phyloP scores from a whole-genome alignment of 202 grass and related monocot genomes.

The Alloteropsis angusta region DNA sequence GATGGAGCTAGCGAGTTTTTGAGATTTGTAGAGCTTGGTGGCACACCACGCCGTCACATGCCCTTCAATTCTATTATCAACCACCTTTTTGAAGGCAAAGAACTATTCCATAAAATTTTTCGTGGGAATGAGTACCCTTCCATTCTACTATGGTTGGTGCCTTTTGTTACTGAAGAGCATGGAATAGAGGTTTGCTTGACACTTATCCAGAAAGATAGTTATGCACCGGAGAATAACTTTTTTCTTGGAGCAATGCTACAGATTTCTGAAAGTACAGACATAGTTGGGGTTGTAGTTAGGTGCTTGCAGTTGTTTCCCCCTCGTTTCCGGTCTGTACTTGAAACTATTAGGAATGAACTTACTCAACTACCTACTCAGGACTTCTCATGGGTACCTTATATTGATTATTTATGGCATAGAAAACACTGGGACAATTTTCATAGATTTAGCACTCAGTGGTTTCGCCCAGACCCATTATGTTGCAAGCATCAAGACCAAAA shows the following conservation, averaged over 20 bases:
- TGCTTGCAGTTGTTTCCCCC: background rate
- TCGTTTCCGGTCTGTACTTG: background rate
- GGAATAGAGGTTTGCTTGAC: background rate
- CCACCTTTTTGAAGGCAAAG: background rate
- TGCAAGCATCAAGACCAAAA: no score
- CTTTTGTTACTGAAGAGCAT: background rate
- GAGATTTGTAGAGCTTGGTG: no score
- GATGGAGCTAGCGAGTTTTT: no score
- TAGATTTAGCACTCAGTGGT: no score
- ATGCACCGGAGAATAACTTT: background rate
- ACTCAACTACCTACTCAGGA: background rate
- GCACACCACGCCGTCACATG: no score
- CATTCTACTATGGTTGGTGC: background rate
- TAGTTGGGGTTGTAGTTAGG: background rate
- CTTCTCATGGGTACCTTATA: background rate
- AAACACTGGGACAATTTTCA: no score
- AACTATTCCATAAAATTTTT: background rate
- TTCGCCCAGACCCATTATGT: no score
- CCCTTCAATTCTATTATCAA: no score
- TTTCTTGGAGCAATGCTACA: background rate
- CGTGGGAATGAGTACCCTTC: background rate
- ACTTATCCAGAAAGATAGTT: background rate
- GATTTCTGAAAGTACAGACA: background rate
- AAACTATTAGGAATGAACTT: background rate
- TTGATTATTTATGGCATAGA: no score